Evolutionary conservation across 352 stramenopile species (phyloP).

Genomic region (Phytophthora ramorum): DNA sequence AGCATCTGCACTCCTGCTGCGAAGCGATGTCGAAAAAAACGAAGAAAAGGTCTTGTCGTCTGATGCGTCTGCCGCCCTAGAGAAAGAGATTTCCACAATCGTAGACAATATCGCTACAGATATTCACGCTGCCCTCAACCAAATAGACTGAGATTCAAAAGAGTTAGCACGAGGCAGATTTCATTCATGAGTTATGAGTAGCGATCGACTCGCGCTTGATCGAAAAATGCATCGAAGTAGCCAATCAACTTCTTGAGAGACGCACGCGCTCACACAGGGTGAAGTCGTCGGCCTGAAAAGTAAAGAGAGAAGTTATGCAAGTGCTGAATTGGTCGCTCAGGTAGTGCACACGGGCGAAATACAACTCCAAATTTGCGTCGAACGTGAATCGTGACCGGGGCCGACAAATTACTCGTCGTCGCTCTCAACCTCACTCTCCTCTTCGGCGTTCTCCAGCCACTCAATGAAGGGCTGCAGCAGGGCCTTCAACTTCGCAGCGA

Average conservation of each 20-base stretch:
- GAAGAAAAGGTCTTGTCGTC: not conserved
- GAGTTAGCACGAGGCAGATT: slow-evolving; percentile 10
- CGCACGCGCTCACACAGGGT: not conserved
- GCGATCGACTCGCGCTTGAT: not conserved
- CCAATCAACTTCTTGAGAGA: not conserved
- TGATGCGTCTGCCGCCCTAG: slow-evolving; percentile 30
- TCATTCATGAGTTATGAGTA: slow-evolving; percentile 17
- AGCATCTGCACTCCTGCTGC: not conserved
- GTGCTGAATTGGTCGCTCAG: slow-evolving; percentile 11
- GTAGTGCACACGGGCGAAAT: not conserved
- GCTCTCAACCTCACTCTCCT: slow-evolving; percentile 87
- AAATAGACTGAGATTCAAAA: slow-evolving; percentile 10
- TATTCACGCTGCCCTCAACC: slow-evolving; percentile 4
- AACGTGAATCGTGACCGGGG: slow-evolving; percentile 3
- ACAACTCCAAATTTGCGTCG: slow-evolving; percentile 7
- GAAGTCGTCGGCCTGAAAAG: slow-evolving; percentile 4
- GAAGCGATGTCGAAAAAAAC: not conserved
- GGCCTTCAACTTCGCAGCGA: slow-evolving; percentile 82
- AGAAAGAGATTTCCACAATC: slow-evolving; percentile 49
- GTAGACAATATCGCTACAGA: slow-evolving; percentile 21
- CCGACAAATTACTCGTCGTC: slow-evolving; percentile 54
- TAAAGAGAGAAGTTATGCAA: slow-evolving; percentile 20
- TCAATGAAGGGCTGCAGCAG: slow-evolving; percentile 95
- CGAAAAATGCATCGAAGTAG: slow-evolving; percentile 13
- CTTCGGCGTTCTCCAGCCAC: slow-evolving; percentile 97